Evolutionary conservation across 2,329 filamentous ascomycete species (phyloP).

Genomic region (Aspergillus melleus): DNA sequence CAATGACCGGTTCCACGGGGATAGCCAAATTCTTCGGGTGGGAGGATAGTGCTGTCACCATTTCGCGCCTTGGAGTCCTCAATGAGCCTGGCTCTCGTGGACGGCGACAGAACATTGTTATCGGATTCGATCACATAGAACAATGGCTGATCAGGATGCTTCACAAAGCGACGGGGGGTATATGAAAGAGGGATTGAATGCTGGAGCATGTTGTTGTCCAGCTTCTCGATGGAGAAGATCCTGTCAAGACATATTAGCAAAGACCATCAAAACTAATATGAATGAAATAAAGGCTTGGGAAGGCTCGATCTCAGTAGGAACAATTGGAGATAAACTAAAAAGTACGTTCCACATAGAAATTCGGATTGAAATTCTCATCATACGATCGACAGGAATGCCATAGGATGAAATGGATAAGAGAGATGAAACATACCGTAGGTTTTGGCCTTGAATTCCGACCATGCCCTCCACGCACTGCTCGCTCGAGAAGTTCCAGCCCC

Average conservation of each 20-base stretch:
- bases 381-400: constrained; percentile 38
- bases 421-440: constrained; percentile 67
- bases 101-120: constrained; percentile 81
- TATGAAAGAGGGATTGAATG: constrained; percentile 84
- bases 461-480: constrained; percentile 92
- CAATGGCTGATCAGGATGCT: constrained; percentile 81
- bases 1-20: constrained; percentile 80
- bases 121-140: constrained; percentile 96
- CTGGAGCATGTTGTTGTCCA: constrained; percentile 82
- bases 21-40: constrained; percentile 84
- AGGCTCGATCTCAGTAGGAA: constrained; percentile 77
- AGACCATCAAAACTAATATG: not conserved
- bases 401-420: constrained; percentile 15
- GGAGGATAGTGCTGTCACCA: constrained; percentile 68
- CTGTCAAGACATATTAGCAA: constrained; percentile 42
- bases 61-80: constrained; percentile 70
- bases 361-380: constrained; percentile 45
- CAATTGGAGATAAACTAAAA: constrained; percentile 71
- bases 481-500: constrained; percentile 95
- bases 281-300: not conserved
- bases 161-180: constrained; percentile 83
- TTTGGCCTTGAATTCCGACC: constrained; percentile 88
- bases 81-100: constrained; percentile 73
- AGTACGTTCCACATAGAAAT: constrained; percentile 47
- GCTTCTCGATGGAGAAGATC: constrained; percentile 87